These are phyloP conservation scores for Nitzschia sp. DNA, from an alignment of 108 stramenopile genomes.

Conservation along the genomic window DNA sequence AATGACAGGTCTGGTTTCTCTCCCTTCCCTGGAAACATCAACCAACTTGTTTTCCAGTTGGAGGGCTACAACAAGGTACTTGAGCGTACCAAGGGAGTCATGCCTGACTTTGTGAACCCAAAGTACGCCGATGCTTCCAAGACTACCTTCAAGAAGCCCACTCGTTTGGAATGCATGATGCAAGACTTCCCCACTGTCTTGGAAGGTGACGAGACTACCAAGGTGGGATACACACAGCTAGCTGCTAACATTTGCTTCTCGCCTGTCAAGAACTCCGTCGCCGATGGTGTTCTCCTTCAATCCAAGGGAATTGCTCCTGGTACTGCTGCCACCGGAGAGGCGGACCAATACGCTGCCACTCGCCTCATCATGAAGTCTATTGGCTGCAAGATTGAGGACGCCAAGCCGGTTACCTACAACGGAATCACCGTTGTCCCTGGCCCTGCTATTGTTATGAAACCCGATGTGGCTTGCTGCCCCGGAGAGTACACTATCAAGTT, in stretches of 20 bases:
- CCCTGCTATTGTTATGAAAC: conserved; percentile 76
- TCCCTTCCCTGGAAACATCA: conserved; percentile 97
- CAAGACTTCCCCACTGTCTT: conserved; percentile 96
- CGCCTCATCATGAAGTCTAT: conserved; percentile 60
- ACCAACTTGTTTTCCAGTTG: conserved; percentile 92
- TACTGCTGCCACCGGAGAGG: conserved; percentile 89
- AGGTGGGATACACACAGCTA: conserved; percentile 94
- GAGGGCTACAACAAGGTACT: conserved; percentile 76
- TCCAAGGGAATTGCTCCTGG: conserved; percentile 85
- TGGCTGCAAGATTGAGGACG: conserved; percentile 70
- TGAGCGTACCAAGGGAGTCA: conserved; percentile 75
- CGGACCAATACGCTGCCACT: conserved; percentile 79
- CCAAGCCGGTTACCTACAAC: conserved; percentile 44
- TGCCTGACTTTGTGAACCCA: conserved; percentile 98
- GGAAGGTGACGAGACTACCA: conserved; percentile 50
- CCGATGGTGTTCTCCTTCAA: conserved; percentile 82
- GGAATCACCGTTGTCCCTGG: conserved; percentile 71
- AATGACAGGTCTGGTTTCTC: conserved; percentile 91
- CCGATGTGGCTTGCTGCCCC: conserved; percentile 65
- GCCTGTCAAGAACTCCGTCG: conserved; percentile 94
- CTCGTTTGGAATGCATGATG: conserved; percentile 97
- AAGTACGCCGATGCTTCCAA: conserved; percentile 94
- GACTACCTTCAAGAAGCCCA: conserved; percentile 98
- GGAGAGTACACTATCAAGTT: conserved; percentile 68
- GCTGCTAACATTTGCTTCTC: conserved; percentile 86